Evolutionary conservation across 805 yeast species (phyloP), one percentile per base, ranked within the genome.

Genomic region (Nakazawaea ernobii): DNA sequence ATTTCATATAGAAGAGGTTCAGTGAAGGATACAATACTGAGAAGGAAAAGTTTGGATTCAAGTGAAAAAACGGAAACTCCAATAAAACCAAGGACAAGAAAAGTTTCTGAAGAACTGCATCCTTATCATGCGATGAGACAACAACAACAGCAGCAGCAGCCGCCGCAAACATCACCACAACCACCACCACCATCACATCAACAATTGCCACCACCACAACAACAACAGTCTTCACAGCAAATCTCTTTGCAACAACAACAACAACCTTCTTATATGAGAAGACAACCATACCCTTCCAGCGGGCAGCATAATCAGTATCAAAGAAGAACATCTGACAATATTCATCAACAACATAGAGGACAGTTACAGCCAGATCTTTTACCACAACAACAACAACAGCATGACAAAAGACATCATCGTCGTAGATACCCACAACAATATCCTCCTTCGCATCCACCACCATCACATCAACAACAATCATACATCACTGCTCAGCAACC

Each of bases 1-100:
- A 69, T 76, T 29, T 73, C 79, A 0, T 75, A 76, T 55, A 67
- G 77, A 52, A 65, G 70, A 59, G 70, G 69, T 2, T 38, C 49
- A 1, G 24, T 11, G 51, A 60, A 26, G 29, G 62, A 39, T 43
- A 49, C 49, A 49, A 39, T 26, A 15, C 28, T 27, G 27, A 27
- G 45, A 29, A 33, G 38, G 30, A 35, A 43, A 24, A 32, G 48
- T 28, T 32, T 35, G 28, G 55, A 52, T 42, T 43, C 52, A 10
- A 39, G 49, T 32, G 45, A 45, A 13, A 45, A 42, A 28, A 33
- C 43, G 20, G 42, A 38, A 15, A 17, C 13, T 14, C 26, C n/a
- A 17, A 11, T 33, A 28, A 26, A 45, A 37, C 29, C 46, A 38
- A 20, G 42, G 39, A 15, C 44, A 47, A 40, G 56, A 47, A 39